A percentile compares a stretch with the other conserved stretches of the same genome.
Conservation (phyloP, 169 alveolate species). For the Cryptosporidium andersoni region DNA sequence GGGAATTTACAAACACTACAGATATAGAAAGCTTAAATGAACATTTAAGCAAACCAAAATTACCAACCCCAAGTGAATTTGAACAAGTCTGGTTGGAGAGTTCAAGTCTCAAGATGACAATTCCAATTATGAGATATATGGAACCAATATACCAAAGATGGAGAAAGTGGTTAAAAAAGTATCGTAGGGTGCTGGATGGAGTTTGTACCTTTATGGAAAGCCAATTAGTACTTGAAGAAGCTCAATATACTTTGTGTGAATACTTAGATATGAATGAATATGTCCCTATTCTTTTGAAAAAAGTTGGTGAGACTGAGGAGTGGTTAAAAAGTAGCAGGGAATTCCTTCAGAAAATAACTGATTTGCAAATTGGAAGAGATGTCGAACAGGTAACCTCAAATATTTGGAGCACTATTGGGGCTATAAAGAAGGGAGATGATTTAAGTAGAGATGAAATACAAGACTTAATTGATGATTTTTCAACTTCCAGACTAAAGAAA, state of each 20-base stretch:
- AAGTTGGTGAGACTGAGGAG: constrained; percentile 24
- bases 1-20: background rate
- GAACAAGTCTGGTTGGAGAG: constrained; percentile 64
- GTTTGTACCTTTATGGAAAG: constrained; percentile 56
- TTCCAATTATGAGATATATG: constrained; percentile 53
- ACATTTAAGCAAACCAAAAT: constrained; percentile 4
- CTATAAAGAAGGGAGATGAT: constrained; percentile 45
- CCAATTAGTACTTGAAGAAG: constrained; percentile 56
- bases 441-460: constrained; percentile 26
- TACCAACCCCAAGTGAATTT: constrained; percentile 60
- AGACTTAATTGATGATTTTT: constrained; percentile 12
- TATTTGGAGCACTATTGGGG: constrained; percentile 48
- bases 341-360: constrained; percentile 28
- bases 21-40: too few relatives aligned
- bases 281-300: constrained; percentile 18
- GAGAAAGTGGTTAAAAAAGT: constrained; percentile 63
- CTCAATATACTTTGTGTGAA: constrained; percentile 59
- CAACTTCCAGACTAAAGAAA: constrained; percentile 17
- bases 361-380: constrained; percentile 49
- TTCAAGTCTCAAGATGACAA: constrained; percentile 26
- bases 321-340: constrained; percentile 54
- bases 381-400: constrained; percentile 46
- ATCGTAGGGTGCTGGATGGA: constrained; percentile 53
- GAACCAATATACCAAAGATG: constrained; percentile 64
- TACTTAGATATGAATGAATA: constrained; percentile 61